Conservation (phyloP, 2,329 filamentous ascomycete genomes). For the Phialemonium atrogriseum region DNA sequence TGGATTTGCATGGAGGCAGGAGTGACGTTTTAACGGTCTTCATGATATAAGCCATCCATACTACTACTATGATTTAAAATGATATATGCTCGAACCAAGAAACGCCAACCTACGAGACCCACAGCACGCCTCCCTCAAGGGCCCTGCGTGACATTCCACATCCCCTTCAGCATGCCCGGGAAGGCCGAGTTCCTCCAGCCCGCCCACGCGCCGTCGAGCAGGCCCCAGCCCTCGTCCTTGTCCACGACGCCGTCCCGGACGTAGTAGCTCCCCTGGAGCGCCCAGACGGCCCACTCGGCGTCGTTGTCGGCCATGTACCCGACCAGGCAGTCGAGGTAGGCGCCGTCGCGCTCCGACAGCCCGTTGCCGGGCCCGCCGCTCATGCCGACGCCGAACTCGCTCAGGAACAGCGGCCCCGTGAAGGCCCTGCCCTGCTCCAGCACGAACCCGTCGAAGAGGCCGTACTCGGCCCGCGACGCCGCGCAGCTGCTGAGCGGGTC, state of each 20-base stretch:
- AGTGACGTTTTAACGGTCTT: too few species aligned
- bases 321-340: constrained; percentile 43
- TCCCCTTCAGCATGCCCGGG: constrained; percentile 24
- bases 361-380: constrained; percentile 31
- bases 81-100: too few species aligned
- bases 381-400: constrained; percentile 50
- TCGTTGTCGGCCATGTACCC: constrained; percentile 47
- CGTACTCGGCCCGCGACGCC: constrained; percentile 33
- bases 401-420: constrained; percentile 48
- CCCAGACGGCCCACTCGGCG: constrained; percentile 53
- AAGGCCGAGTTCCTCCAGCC: constrained; percentile 29
- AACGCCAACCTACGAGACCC: neutral
- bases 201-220: constrained; percentile 26
- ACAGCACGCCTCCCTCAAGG: constrained; percentile 14
- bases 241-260: constrained; percentile 40
- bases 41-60: too few species aligned
- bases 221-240: constrained; percentile 44
- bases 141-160: constrained; percentile 28
- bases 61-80: neutral
- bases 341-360: constrained; percentile 32
- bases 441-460: constrained; percentile 41
- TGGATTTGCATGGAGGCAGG: neutral
- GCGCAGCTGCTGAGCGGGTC: constrained; percentile 33
- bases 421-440: constrained; percentile 35
- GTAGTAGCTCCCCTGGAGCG: constrained; percentile 50